phyloP scores from a whole-genome alignment of 73 alveolate species.

The Paramecium tetraurelia region DNA sequence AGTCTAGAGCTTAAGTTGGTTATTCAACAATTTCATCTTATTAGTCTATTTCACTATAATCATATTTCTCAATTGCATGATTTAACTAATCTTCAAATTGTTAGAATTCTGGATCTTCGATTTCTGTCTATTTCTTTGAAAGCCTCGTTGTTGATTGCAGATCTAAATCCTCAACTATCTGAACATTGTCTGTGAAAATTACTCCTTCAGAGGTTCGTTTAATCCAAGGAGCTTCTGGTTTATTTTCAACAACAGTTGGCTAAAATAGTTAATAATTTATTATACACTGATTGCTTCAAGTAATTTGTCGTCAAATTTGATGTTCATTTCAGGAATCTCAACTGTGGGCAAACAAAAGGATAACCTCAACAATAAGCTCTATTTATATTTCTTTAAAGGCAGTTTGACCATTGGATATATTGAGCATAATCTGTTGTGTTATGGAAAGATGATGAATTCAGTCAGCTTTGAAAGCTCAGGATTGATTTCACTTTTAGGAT shows the following conservation, averaged over 20 bases:
- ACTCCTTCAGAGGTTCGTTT: conserved; percentile 63
- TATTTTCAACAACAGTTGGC: conserved; percentile 64
- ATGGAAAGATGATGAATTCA: conserved; percentile 15
- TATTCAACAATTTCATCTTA: conserved; percentile 26
- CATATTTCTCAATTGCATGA: neutral
- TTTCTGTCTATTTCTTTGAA: neutral
- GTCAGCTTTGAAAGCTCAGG: neutral
- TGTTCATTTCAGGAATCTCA: conserved; percentile 49
- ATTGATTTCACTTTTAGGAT: neutral
- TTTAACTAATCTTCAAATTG: neutral
- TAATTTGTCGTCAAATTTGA: conserved; percentile 48
- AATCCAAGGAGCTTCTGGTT: conserved; percentile 66
- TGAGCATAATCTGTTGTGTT: conserved; percentile 46
- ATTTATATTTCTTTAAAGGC: neutral
- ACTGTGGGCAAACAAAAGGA: conserved; percentile 56
- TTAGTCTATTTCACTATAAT: conserved; percentile 38
- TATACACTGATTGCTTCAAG: conserved; percentile 39
- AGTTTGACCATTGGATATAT: neutral
- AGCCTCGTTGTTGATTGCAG: conserved; percentile 40
- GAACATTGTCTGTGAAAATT: conserved; percentile 58
- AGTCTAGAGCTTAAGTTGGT: neutral
- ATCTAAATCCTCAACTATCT: conserved; percentile 54
- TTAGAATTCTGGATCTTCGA: neutral
- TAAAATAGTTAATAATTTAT: neutral
- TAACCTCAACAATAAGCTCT: neutral